Evolutionary conservation across 2,329 filamentous ascomycete genomes (phyloP).

Genomic region (Sphaerostilbella broomeana): DNA sequence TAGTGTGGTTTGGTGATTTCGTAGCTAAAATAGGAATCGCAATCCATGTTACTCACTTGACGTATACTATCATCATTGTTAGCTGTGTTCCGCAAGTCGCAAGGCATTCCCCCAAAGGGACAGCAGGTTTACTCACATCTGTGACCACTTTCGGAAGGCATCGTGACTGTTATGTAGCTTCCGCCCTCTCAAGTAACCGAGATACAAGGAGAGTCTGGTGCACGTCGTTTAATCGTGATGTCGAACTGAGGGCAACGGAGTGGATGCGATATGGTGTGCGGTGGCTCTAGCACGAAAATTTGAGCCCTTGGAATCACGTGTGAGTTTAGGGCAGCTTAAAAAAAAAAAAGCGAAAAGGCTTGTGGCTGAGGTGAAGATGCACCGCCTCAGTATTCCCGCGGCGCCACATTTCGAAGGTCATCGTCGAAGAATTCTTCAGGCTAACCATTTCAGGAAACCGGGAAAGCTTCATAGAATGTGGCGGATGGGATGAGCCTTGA

Average conservation of each 20-base stretch:
- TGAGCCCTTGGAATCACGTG: constrained; percentile 35
- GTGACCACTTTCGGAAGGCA: constrained; percentile 84
- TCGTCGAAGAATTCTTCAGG: constrained; percentile 1
- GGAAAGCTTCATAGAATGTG: no score
- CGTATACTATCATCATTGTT: constrained; percentile 61
- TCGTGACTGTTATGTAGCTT: constrained; percentile 55
- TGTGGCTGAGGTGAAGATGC: constrained; percentile 5
- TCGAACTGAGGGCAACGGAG: constrained; percentile 24
- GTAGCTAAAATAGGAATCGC: neutral
- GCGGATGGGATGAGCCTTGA: no score
- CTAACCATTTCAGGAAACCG: constrained; percentile 8
- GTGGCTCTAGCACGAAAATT: constrained; percentile 26
- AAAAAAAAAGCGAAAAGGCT: neutral
- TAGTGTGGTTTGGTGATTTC: neutral
- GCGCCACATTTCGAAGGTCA: neutral
- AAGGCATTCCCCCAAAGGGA: neutral
- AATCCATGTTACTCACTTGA: constrained; percentile 72
- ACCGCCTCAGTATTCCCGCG: constrained; percentile 7
- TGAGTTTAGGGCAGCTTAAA: constrained; percentile 24
- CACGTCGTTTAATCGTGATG: constrained; percentile 40
- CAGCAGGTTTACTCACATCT: constrained; percentile 60
- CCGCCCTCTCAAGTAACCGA: constrained; percentile 42
- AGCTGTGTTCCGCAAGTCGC: constrained; percentile 22
- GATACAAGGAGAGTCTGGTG: constrained; percentile 35
- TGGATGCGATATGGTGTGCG: constrained; percentile 33